Percentiles rank a stretch among this genome's conserved stretches.
Conservation (phyloP, 495 filamentous ascomycete species). For the Podospora pseudocomata region DNA sequence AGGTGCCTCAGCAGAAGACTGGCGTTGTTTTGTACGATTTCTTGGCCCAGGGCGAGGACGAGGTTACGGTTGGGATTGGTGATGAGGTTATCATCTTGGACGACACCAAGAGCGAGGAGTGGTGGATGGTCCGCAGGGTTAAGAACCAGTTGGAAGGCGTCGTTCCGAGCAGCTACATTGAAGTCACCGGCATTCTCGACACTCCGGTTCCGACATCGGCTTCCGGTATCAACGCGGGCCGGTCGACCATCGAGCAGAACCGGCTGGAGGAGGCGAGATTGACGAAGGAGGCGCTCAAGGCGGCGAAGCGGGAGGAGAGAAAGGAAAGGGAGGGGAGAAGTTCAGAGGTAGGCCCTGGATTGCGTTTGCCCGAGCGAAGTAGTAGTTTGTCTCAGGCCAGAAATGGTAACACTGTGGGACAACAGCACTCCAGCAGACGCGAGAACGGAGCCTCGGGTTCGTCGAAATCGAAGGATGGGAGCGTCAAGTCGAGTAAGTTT, state of each 20-base stretch:
- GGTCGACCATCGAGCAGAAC: slow-evolving; percentile 77
- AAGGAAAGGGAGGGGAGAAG: slow-evolving; percentile 42
- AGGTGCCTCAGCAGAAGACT: slow-evolving; percentile 56
- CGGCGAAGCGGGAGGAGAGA: slow-evolving; percentile 52
- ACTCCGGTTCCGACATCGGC: slow-evolving; percentile 39
- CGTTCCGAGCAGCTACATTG: slow-evolving; percentile 95
- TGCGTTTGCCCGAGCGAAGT: slow-evolving; percentile 63
- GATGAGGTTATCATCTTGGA: slow-evolving; percentile 92
- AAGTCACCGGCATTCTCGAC: slow-evolving; percentile 64
- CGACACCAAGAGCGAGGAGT: slow-evolving; percentile 89
- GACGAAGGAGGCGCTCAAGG: slow-evolving; percentile 68
- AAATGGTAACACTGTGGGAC: slow-evolving; percentile 56
- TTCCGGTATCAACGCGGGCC: slow-evolving; percentile 59
- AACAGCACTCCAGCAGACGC: slow-evolving; percentile 64
- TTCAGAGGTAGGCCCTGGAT: slow-evolving; percentile 74
- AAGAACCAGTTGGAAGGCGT: slow-evolving; percentile 95
- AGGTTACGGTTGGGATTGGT: slow-evolving; percentile 84
- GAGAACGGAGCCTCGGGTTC: slow-evolving; percentile 54
- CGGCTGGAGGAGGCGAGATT: slow-evolving; percentile 75
- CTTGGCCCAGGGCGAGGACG: slow-evolving; percentile 91
- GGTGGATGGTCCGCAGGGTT: slow-evolving; percentile 91
- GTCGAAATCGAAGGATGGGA: slow-evolving; percentile 33
- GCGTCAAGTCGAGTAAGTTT: slow-evolving; percentile 67
- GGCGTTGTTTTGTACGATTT: slow-evolving; percentile 92
- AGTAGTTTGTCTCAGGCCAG: slow-evolving; percentile 57